Evolutionary conservation across 129 eudicot genomes (phyloP).

Genomic region (Flaveria sonorensis): DNA sequence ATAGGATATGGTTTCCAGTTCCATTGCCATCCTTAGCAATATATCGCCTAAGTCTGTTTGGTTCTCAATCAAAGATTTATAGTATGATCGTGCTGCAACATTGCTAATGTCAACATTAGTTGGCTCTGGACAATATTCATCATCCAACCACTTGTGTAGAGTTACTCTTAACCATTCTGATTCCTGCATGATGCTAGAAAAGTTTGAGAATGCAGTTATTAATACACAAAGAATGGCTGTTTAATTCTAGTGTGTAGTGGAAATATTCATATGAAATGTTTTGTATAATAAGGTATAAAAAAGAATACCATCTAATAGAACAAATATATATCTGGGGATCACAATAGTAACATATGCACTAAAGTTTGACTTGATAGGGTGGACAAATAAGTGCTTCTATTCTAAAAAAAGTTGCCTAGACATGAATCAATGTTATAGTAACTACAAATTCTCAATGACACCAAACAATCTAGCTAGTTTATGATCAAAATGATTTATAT

Average conservation of each 20-base stretch:
- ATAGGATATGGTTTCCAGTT: conserved; percentile 71
- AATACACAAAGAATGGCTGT: neutral
- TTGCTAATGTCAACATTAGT: conserved; percentile 82
- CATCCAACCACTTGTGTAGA: conserved; percentile 90
- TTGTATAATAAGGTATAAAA: neutral
- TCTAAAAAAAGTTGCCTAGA: neutral
- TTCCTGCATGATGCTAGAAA: conserved; percentile 54
- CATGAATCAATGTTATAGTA: conserved; percentile 14
- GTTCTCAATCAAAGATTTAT: conserved; percentile 58
- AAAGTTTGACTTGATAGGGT: neutral
- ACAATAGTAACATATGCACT: conserved; percentile 14
- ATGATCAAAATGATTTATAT: neutral
- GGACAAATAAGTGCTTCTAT: conserved; percentile 19
- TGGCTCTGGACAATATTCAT: conserved; percentile 86
- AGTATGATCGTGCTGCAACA: conserved; percentile 75
- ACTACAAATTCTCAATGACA: conserved; percentile 8
- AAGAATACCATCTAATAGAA: neutral
- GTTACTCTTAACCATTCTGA: conserved; percentile 86
- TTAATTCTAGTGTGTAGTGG: too few relatives aligned
- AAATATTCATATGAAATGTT: neutral
- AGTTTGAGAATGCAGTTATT: conserved; percentile 3
- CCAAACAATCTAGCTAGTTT: neutral
- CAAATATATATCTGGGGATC: neutral
- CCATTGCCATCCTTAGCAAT: conserved; percentile 70
- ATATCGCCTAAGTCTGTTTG: conserved; percentile 81